Percentiles rank a stretch among this genome's conserved stretches.
Evolutionary conservation across 768 basidiomycete species (phyloP).

Genomic region (Lactifluus subvellereus): DNA sequence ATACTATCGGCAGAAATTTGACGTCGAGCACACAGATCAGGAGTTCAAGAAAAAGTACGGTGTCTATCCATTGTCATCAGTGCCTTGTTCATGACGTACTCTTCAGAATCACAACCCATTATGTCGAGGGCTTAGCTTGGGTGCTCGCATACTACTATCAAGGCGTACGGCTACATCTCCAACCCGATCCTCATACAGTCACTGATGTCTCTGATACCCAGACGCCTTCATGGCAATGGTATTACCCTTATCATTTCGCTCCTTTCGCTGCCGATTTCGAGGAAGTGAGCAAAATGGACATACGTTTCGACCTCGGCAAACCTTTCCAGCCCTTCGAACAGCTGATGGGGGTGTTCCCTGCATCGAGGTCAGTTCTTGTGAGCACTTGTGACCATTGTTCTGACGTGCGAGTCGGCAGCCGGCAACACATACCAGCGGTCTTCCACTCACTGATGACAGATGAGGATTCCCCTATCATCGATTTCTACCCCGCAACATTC

Average conservation of each 20-base stretch:
- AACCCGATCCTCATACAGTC: background rate
- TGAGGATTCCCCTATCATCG: conserved; percentile 84
- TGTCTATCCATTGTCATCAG: background rate
- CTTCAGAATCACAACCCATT: conserved; percentile 67
- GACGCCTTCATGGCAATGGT: conserved; percentile 98
- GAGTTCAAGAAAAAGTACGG: conserved; percentile 70
- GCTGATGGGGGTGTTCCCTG: conserved; percentile 96
- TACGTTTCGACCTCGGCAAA: conserved; percentile 70
- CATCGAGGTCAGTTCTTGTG: conserved; percentile 60
- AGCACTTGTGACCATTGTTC: background rate
- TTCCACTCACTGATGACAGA: conserved; percentile 89
- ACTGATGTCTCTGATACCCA: conserved; percentile 25
- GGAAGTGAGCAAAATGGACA: conserved; percentile 69
- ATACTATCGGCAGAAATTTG: conserved; percentile 93
- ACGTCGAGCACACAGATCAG: conserved; percentile 58
- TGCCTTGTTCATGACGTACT: conserved; percentile 1
- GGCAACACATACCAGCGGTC: conserved; percentile 76
- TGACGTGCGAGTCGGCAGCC: conserved; percentile 42
- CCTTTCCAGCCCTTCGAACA: conserved; percentile 98
- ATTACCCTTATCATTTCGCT: conserved; percentile 96
- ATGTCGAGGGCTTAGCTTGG: conserved; percentile 94
- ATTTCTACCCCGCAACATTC: conserved; percentile 91
- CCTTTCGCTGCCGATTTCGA: conserved; percentile 95
- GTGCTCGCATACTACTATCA: conserved; percentile 98
- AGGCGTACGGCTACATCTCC: conserved; percentile 54